Evolutionary conservation across 306 rosid genomes (phyloP).

Genomic region (Parietaria judaica): DNA sequence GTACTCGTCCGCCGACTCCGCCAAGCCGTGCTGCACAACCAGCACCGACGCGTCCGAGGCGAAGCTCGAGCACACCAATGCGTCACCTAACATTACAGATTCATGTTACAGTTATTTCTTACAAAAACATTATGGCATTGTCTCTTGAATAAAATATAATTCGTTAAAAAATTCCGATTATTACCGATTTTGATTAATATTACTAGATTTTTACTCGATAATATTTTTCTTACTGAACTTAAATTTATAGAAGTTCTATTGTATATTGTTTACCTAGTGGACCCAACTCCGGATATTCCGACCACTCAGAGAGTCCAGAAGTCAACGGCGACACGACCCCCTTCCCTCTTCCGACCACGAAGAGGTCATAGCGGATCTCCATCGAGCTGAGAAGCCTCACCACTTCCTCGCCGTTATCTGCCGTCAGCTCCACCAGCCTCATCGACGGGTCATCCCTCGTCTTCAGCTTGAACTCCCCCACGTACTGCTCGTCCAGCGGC

Average conservation of each 20-base stretch:
- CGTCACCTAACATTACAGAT: constrained; percentile 19
- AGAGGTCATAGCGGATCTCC: constrained; percentile 21
- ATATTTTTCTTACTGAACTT: too few relatives aligned
- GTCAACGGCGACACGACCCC: constrained; percentile 18
- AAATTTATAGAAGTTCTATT: too few relatives aligned
- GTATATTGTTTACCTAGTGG: constrained; percentile 14
- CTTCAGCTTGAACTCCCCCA: constrained; percentile 14
- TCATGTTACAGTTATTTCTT: too few relatives aligned
- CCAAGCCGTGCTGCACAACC: constrained; percentile 22
- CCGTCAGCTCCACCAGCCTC: constrained; percentile 16
- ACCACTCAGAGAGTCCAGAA: constrained; percentile 25
- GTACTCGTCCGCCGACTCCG: neutral
- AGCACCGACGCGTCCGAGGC: constrained; percentile 24
- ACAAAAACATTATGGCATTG: too few relatives aligned
- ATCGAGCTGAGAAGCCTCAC: constrained; percentile 12
- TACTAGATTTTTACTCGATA: too few relatives aligned
- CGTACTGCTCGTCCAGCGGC: constrained; percentile 16
- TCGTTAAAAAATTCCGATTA: too few relatives aligned
- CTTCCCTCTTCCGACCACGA: constrained; percentile 26
- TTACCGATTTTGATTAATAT: too few relatives aligned
- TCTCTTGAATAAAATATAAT: too few relatives aligned
- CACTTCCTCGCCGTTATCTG: constrained; percentile 31
- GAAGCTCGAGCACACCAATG: constrained; percentile 28
- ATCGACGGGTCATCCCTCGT: constrained; percentile 13
- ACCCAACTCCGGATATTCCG: constrained; percentile 33